Evolutionary conservation across 2,329 filamentous ascomycete species (phyloP).

Genomic region (Fusarium virguliforme): DNA sequence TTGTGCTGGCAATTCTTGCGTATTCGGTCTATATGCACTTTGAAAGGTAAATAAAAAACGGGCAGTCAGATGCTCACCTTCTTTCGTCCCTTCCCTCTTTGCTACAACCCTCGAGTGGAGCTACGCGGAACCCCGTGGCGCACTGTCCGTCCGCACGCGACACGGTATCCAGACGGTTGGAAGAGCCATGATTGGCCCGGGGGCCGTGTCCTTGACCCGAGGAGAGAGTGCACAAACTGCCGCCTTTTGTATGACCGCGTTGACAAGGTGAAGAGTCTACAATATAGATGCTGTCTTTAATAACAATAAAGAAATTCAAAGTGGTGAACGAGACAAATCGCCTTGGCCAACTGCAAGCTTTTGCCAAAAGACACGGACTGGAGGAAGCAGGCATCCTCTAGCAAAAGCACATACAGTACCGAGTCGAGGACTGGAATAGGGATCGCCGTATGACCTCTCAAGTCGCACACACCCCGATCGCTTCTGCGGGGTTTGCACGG

Average conservation of each 20-base stretch:
- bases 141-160: slow-evolving; percentile 41
- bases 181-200: slow-evolving; percentile 31
- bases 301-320: neutral
- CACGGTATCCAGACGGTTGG: slow-evolving; percentile 27
- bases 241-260: slow-evolving; percentile 5
- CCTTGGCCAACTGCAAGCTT: neutral
- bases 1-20: neutral
- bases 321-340: neutral
- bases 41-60: neutral
- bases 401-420: no score
- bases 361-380: neutral
- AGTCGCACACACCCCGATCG: slow-evolving; percentile 11
- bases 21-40: neutral
- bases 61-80: neutral
- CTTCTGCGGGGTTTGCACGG: slow-evolving; percentile 21
- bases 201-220: slow-evolving; percentile 11
- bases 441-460: slow-evolving; percentile 6
- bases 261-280: neutral
- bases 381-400: neutral
- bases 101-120: slow-evolving; percentile 37
- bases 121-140: slow-evolving; percentile 36
- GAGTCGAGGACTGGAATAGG: neutral
- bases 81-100: slow-evolving; percentile 7
- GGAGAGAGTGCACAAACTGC: slow-evolving; percentile 22
- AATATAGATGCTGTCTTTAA: neutral